These are phyloP conservation scores for Marchantia paleacea DNA, from an alignment of 225 moss, liverwort and hornwort genomes.

Conservation along the genomic window DNA sequence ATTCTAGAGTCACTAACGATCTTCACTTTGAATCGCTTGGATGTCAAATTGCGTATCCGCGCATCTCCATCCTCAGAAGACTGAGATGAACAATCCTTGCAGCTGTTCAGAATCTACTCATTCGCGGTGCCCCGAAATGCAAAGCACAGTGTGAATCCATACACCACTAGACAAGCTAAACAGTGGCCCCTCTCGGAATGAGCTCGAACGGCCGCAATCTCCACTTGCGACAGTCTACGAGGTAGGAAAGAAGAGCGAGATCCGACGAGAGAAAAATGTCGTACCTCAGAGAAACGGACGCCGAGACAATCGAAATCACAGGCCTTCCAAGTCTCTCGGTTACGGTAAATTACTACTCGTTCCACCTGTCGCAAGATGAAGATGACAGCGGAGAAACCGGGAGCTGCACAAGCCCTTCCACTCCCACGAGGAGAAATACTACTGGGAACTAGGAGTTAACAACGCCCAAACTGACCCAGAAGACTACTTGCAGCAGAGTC, in stretches of 20 bases:
- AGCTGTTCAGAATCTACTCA: neutral
- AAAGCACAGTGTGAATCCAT: neutral
- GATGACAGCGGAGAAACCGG: neutral
- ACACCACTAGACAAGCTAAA: neutral
- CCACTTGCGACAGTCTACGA: neutral
- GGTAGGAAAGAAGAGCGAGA: neutral
- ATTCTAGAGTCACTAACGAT: neutral
- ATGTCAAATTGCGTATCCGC: neutral
- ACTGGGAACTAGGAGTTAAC: neutral
- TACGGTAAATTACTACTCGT: neutral
- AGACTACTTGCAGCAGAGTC: neutral
- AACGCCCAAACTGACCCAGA: neutral
- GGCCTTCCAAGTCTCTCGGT: neutral
- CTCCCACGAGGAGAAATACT: neutral
- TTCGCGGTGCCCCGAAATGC: neutral
- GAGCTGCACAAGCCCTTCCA: neutral
- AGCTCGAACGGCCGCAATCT: neutral
- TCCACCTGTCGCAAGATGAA: neutral
- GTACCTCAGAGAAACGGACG: constrained; percentile 7
- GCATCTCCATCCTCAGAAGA: neutral
- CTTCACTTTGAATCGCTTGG: neutral
- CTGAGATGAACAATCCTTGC: neutral
- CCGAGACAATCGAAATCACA: constrained; percentile 4
- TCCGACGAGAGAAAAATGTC: neutral
- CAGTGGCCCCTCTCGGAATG: neutral